phyloP scores from a whole-genome alignment of 805 yeast genomes.

The Spathaspora boniae region DNA sequence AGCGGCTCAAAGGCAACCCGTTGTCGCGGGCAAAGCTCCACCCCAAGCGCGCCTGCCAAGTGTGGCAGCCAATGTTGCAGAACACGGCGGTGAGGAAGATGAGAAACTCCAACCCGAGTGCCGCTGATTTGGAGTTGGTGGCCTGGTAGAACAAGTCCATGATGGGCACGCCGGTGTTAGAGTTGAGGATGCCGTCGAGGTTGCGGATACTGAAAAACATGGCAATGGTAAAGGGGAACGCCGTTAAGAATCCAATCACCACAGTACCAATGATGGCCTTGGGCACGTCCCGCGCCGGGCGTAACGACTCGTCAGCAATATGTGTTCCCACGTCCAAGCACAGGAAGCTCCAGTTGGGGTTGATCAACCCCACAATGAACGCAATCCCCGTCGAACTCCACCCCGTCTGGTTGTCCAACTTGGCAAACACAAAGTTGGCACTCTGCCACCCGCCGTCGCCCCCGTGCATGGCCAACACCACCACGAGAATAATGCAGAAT shows the following conservation, averaged over 20 bases:
- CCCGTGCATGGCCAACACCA: constrained; percentile 49
- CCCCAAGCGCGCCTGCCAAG: constrained; percentile 65
- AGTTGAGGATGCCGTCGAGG: constrained; percentile 43
- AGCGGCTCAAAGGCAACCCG: constrained; percentile 54
- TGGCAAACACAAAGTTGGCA: constrained; percentile 51
- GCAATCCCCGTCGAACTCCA: constrained; percentile 60
- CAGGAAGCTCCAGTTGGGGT: constrained; percentile 67
- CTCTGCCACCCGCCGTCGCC: constrained; percentile 52
- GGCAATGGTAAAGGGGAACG: constrained; percentile 49
- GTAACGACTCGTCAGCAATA: constrained; percentile 61
- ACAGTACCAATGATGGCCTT: constrained; percentile 61
- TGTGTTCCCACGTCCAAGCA: constrained; percentile 72
- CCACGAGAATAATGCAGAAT: constrained; percentile 50
- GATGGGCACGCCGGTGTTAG: constrained; percentile 61
- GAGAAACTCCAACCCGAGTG: constrained; percentile 47
- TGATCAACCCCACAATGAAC: constrained; percentile 65
- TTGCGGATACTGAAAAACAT: constrained; percentile 60
- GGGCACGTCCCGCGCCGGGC: constrained; percentile 59
- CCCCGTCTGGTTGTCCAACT: constrained; percentile 55
- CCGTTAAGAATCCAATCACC: constrained; percentile 61
- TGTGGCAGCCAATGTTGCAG: constrained; percentile 57
- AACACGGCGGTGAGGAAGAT: constrained; percentile 54
- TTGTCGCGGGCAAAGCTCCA: constrained; percentile 71
- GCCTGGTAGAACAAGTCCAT: constrained; percentile 63
- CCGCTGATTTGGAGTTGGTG: constrained; percentile 49